phyloP scores from a whole-genome alignment of 495 filamentous ascomycete species.

The Wilcoxina mikolae region DNA sequence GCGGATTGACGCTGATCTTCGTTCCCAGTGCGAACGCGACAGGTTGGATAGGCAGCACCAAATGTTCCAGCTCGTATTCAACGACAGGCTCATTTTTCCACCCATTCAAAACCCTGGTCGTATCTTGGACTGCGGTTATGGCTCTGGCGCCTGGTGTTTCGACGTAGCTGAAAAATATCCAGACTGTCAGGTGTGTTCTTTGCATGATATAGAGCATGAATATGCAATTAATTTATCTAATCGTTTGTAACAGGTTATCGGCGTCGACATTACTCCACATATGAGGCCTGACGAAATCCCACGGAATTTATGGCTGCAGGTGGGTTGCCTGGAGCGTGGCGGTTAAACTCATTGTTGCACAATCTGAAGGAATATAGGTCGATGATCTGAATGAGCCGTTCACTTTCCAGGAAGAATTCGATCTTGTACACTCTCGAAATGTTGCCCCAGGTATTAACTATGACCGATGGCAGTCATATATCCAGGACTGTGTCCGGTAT shows the following conservation, averaged over 20 bases:
- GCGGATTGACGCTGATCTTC: background rate
- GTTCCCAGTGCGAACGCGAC: slow-evolving; percentile 59
- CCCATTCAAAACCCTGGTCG: slow-evolving; percentile 47
- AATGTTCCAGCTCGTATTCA: slow-evolving; percentile 59
- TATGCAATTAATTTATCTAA: background rate
- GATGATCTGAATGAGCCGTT: slow-evolving; percentile 67
- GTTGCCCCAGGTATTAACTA: slow-evolving; percentile 64
- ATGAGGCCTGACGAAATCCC: slow-evolving; percentile 44
- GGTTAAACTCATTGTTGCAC: background rate
- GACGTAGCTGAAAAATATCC: slow-evolving; percentile 53
- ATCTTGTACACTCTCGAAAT: slow-evolving; percentile 77
- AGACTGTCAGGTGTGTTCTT: slow-evolving; percentile 50
- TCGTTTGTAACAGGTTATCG: slow-evolving; percentile 48
- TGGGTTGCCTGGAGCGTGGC: slow-evolving; percentile 4
- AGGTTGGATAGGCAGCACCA: slow-evolving; percentile 55
- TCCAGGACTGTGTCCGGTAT: slow-evolving; percentile 59
- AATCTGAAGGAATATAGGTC: slow-evolving; percentile 34
- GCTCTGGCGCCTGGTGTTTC: slow-evolving; percentile 47
- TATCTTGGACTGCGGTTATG: slow-evolving; percentile 66
- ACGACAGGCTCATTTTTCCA: slow-evolving; percentile 56
- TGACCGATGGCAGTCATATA: slow-evolving; percentile 62
- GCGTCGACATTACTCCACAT: slow-evolving; percentile 65
- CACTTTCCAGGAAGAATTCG: slow-evolving; percentile 68
- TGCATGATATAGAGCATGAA: background rate
- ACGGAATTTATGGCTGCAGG: slow-evolving; percentile 26